A percentile compares a stretch with the other conserved stretches of the same genome.
These are phyloP conservation scores for Mycena sanguinolenta DNA, from an alignment of 768 basidiomycete species.

Conservation along the genomic window DNA sequence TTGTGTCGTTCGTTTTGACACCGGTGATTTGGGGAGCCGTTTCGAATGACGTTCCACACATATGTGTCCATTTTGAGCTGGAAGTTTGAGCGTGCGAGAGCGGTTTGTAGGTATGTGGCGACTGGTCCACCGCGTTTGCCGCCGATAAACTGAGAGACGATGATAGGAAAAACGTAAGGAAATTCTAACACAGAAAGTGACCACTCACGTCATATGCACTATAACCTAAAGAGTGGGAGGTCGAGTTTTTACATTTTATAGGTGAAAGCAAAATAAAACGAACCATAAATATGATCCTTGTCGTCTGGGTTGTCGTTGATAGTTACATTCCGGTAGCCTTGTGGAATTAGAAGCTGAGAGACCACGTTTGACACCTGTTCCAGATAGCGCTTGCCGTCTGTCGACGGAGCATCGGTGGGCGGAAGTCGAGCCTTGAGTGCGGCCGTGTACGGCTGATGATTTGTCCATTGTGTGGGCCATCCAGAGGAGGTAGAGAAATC, in stretches of 20 bases:
- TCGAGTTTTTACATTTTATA: neutral
- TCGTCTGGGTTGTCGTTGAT: conserved; percentile 54
- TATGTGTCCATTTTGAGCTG: conserved; percentile 48
- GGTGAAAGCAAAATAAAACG: neutral
- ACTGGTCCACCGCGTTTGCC: conserved; percentile 58
- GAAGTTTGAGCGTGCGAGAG: conserved; percentile 53
- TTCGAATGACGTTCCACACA: conserved; percentile 55
- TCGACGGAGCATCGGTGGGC: conserved; percentile 54
- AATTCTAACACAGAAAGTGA: neutral
- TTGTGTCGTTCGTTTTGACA: conserved; percentile 52
- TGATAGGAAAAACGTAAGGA: conserved; percentile 3
- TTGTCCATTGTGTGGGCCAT: conserved; percentile 56
- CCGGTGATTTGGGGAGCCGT: conserved; percentile 57
- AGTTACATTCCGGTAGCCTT: conserved; percentile 52
- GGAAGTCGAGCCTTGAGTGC: conserved; percentile 52
- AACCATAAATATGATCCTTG: conserved; percentile 53
- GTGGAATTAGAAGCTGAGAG: conserved; percentile 45
- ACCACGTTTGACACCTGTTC: conserved; percentile 51
- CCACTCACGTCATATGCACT: conserved; percentile 33
- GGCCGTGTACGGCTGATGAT: conserved; percentile 50
- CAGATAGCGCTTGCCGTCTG: conserved; percentile 57
- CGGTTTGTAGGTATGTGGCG: conserved; percentile 57
- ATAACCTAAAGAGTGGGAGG: conserved; percentile 17
- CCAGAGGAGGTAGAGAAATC: conserved; percentile 53
- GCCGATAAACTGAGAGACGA: conserved; percentile 27